A percentile compares a stretch with the other conserved stretches of the same genome.
phyloP scores from a whole-genome alignment of 2,329 filamentous ascomycete species.

The Sarocladium brachiariae region DNA sequence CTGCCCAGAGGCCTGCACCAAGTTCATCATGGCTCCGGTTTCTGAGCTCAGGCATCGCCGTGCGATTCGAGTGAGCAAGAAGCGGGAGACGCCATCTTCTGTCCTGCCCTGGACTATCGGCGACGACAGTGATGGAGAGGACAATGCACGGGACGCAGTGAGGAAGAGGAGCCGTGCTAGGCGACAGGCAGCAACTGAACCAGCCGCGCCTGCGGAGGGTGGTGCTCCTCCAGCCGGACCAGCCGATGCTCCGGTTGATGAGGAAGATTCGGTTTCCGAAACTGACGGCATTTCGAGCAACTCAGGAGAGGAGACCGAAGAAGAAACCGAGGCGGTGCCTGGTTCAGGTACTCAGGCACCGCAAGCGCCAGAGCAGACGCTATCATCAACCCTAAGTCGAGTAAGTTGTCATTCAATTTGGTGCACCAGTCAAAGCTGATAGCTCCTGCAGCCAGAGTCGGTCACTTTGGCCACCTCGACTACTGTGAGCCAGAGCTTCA shows the following conservation, averaged over 20 bases:
- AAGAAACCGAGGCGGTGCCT: background rate
- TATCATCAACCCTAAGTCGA: background rate
- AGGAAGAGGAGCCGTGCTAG: background rate
- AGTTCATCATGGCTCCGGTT: slow-evolving; percentile 2
- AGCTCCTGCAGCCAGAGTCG: background rate
- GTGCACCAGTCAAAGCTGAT: no score
- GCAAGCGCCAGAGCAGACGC: background rate
- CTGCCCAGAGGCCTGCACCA: background rate
- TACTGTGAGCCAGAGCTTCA: slow-evolving; percentile 5
- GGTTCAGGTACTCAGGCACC: no score
- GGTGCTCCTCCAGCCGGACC: background rate
- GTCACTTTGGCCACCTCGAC: no score
- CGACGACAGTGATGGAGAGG: slow-evolving; percentile 16
- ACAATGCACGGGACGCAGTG: background rate
- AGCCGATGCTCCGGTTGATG: background rate
- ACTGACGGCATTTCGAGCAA: slow-evolving; percentile 6
- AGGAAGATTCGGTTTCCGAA: background rate
- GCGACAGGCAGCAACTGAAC: background rate
- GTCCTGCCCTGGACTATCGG: slow-evolving; percentile 21
- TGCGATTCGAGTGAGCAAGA: slow-evolving; percentile 1
- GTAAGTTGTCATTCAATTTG: background rate
- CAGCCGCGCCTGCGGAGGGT: background rate
- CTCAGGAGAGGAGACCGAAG: background rate
- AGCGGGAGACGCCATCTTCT: slow-evolving; percentile 13
- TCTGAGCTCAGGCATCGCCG: background rate